Evolutionary conservation across 2,329 filamentous ascomycete species (phyloP), one percentile per base, ranked within the genome.

Genomic region (Alternaria infectoria): DNA sequence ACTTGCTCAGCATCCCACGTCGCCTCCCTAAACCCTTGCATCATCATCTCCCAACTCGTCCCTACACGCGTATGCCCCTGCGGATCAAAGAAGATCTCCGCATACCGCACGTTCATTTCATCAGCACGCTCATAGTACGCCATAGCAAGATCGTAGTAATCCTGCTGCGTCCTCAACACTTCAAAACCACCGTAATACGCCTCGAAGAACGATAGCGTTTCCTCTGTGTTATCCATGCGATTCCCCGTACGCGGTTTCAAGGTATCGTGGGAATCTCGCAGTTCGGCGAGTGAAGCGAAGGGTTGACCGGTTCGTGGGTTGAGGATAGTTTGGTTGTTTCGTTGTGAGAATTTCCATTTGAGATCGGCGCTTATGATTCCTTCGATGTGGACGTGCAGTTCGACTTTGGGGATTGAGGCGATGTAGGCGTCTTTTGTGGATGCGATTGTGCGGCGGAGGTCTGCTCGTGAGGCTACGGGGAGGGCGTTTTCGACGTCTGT

Each of bases 371-470:
- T 79, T n/a, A 84, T 69, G 2, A 80, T 83, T 7, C 83, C 83
- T 74, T 84, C 83, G 54, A 84, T 82, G 69, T 84, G 82, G 21
- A 84, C 61, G 65, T 84, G 83, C 7, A 84, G 80, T 65, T 84
- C 83, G 23, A 83, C 79, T 57, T 84, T 84, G 6, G 83, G 82
- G 6, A 55, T 55, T 0, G 52, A 12, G 5, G 5, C 7, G 4
- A 55, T 55, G 36, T 45, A 55, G 13, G 54, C 21, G 25, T 66
- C 57, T n/a, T 43, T 50, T 17, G 60, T 64, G 25, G 61, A 26
- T 51, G 61, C 54, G 23, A 57, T 26, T 11, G 54, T 40, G 32
- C 30, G 62, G 2, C 62, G 45, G 1, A 64, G 57, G 6, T 49
- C 54, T 55, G 46, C 62, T 54, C 62, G 52, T 25, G 12, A 43